Evolutionary conservation across 352 stramenopile genomes (phyloP).

Genomic region (Phytophthora ohioensis): DNA sequence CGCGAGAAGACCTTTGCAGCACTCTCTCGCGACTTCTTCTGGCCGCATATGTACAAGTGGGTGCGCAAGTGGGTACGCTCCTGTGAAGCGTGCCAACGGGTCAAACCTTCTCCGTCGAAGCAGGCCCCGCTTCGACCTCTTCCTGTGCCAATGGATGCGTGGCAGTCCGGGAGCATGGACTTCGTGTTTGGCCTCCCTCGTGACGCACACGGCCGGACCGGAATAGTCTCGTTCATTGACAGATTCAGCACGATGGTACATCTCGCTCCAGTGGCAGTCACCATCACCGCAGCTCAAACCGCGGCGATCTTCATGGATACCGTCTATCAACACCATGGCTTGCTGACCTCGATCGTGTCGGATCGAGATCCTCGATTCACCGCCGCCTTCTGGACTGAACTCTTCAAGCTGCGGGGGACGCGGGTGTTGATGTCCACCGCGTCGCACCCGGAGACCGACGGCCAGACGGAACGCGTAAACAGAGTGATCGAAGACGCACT

Average conservation of each 20-base stretch:
- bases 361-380: constrained; percentile 26
- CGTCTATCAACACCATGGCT: constrained; percentile 15
- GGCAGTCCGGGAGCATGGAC: not conserved
- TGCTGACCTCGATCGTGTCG: constrained; percentile 11
- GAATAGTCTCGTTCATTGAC: not conserved
- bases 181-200: not conserved
- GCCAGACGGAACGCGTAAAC: constrained; percentile 37
- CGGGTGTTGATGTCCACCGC: constrained; percentile 1
- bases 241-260: constrained; percentile 7
- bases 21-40: too few relatives aligned
- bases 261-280: not conserved
- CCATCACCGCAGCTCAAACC: not conserved
- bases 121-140: not conserved
- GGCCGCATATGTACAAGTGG: too few relatives aligned
- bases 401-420: constrained; percentile 11
- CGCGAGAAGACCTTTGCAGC: too few relatives aligned
- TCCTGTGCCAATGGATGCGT: not conserved
- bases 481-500: constrained; percentile 31
- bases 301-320: constrained; percentile 1
- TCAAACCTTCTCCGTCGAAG: not conserved
- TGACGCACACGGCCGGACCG: not conserved
- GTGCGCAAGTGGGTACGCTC: not conserved
- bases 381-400: constrained; percentile 17
- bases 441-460: constrained; percentile 28
- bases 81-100: not conserved